A percentile compares a stretch with the other conserved stretches of the same genome.
phyloP scores from a whole-genome alignment of 2,329 filamentous ascomycete genomes.

The Colletotrichum sp. region DNA sequence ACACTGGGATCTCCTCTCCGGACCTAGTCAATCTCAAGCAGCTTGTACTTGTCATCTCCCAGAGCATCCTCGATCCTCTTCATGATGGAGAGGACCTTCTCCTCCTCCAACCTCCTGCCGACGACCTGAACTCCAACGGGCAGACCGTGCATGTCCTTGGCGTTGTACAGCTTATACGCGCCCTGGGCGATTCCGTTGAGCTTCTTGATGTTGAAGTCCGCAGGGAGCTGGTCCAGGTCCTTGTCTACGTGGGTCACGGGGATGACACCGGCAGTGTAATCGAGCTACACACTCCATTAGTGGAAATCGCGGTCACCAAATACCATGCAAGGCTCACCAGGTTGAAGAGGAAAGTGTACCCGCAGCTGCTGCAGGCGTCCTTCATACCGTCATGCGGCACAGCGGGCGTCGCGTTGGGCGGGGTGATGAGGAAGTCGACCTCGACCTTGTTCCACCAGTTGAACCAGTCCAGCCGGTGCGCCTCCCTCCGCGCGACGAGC shows the following conservation, averaged over 20 bases:
- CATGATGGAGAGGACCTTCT: conserved; percentile 87
- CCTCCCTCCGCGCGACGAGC: conserved; percentile 77
- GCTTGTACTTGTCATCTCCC: conserved; percentile 57
- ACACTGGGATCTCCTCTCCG: background rate
- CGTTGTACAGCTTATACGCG: conserved; percentile 87
- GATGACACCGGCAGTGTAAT: conserved; percentile 83
- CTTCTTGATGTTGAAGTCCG: conserved; percentile 62
- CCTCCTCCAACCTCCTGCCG: conserved; percentile 80
- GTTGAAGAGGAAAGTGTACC: conserved; percentile 95
- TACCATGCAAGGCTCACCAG: conserved; percentile 56
- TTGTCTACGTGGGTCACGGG: conserved; percentile 86
- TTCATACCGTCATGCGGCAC: conserved; percentile 87
- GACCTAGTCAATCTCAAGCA: conserved; percentile 51
- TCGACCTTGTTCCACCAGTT: conserved; percentile 80
- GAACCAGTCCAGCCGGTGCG: conserved; percentile 79
- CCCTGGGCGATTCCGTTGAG: conserved; percentile 82
- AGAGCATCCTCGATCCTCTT: conserved; percentile 77
- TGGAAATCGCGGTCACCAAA: background rate
- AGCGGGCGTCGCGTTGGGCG: conserved; percentile 90
- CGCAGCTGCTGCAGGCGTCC: conserved; percentile 83
- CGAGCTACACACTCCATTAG: conserved; percentile 59
- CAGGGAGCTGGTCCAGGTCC: conserved; percentile 67
- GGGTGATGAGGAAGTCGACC: conserved; percentile 80
- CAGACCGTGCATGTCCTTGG: conserved; percentile 81
- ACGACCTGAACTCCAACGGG: conserved; percentile 88